Conservation (phyloP, 371 early-diverging fungal genomes). For the Modicella reniformis region DNA sequence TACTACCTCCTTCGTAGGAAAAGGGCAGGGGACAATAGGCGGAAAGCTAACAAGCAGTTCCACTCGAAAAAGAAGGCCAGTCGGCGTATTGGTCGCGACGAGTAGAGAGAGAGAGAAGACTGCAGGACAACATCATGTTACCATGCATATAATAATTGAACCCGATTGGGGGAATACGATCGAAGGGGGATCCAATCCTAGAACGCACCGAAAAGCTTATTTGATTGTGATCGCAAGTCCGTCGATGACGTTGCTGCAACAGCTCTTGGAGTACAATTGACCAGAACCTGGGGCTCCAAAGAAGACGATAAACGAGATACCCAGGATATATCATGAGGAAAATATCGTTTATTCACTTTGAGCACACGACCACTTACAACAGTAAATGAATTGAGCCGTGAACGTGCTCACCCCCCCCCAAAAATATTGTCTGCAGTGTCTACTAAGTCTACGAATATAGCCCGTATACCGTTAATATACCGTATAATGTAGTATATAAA, state of each 20-base stretch:
- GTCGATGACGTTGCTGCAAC: background rate
- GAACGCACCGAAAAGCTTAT: no score
- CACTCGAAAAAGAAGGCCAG: slow-evolving; percentile 63
- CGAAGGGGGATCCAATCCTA: background rate
- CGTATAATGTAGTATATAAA: no score
- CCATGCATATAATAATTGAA: no score
- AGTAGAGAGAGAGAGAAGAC: slow-evolving; percentile 26
- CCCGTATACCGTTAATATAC: no score
- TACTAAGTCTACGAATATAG: no score
- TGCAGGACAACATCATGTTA: no score
- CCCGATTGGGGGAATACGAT: no score
- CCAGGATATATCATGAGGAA: background rate
- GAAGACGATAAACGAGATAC: background rate
- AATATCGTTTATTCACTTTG: no score
- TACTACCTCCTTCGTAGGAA: slow-evolving; percentile 44
- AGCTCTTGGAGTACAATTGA: background rate
- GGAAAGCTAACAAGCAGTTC: slow-evolving; percentile 62
- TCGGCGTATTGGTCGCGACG: slow-evolving; percentile 57
- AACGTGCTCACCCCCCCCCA: no score
- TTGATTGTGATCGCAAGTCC: background rate
- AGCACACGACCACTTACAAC: no score
- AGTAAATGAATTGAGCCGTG: no score
- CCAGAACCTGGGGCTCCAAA: background rate
- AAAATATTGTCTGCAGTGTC: no score
- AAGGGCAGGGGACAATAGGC: slow-evolving; percentile 59